Base-by-base conservation (phyloP, 2,329 filamentous ascomycete genomes). In the Aaosphaeria pasadenensis region DNA sequence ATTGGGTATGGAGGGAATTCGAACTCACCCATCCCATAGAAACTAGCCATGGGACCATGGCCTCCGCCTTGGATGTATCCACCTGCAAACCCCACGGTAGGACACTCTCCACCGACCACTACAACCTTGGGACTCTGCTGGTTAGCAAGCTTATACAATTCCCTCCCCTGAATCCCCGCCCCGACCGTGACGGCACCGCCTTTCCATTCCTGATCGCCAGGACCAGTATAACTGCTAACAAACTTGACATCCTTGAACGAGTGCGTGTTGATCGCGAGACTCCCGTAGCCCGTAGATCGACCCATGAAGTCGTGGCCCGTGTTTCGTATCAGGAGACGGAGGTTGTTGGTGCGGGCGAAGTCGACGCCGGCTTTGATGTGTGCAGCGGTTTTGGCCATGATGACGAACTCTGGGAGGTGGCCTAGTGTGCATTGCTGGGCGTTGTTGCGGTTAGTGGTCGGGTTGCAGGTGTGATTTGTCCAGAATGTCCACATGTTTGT, bases 61-160 rank as follows among this genome's bases (percentile, higher is more conserved):
- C 71, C 71, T 36, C 67, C 71, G 36, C 64, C 63, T 44, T 65
- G 61, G 30, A 59, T 58, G 42, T 64, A 71, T 3, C 68, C 68
- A 17, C 67, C 69, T 7, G 54, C 61, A 6, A 63, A 50, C 38
- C 56, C 59, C 17, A 66, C 61, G 43, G 56, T 57, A 29, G 54
- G 54, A 49, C 53, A 58, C 6, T 56, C 53, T 6, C 54, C 52
- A 4, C 47, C 50, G 6, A 58, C 51, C 9, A 56, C 42, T 7
- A 40, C 36, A 28, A 53, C 48, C 38, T 47, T 47, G 6, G 51
- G 48, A 30, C 38, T 46, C 42, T 54, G 39, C 4, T 24, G 17
- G 29, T 30, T 13, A 7, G 54, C 55, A 7, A 28, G n/a, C 28
- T 46, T 42, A 5, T 40, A 44, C 33, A 48, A 44, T 29, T 52